Evolutionary conservation across 2,329 filamentous ascomycete genomes (phyloP).

Genomic region (Pseudogymnoascus sp.): DNA sequence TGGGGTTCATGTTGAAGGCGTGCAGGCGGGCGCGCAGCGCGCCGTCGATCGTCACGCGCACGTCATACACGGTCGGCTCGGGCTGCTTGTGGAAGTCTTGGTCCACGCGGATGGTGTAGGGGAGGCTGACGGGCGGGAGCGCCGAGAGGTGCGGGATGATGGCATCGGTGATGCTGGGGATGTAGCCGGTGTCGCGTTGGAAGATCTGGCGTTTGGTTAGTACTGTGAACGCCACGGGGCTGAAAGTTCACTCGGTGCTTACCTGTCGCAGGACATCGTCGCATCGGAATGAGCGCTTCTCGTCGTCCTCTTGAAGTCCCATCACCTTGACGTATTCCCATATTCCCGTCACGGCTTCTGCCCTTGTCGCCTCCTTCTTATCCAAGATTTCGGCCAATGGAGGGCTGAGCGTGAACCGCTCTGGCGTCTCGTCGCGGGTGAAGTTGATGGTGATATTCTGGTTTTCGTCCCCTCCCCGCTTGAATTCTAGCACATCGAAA

Average conservation of each 20-base stretch:
- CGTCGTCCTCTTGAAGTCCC: conserved; percentile 85
- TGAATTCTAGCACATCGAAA: conserved; percentile 87
- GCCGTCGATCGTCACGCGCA: conserved; percentile 77
- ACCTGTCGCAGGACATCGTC: conserved; percentile 75
- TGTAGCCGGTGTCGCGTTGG: conserved; percentile 65
- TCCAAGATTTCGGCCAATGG: conserved; percentile 78
- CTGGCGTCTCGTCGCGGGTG: conserved; percentile 72
- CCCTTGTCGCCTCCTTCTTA: conserved; percentile 75
- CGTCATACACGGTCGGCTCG: conserved; percentile 78
- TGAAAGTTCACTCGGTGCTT: conserved; percentile 26
- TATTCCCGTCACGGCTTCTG: conserved; percentile 80
- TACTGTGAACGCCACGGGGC: not conserved
- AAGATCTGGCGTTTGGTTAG: conserved; percentile 49
- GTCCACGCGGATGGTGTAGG: conserved; percentile 92
- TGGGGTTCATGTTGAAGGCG: conserved; percentile 58
- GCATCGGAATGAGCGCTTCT: conserved; percentile 86
- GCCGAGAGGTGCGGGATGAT: conserved; percentile 70
- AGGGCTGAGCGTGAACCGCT: conserved; percentile 72
- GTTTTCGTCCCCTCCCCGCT: conserved; percentile 86
- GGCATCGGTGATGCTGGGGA: conserved; percentile 76
- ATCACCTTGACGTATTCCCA: conserved; percentile 91
- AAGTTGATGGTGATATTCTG: conserved; percentile 85
- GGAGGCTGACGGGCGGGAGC: conserved; percentile 71
- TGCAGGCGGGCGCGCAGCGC: conserved; percentile 62
- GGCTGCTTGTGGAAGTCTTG: conserved; percentile 68